phyloP scores from a whole-genome alignment of 257 asterid genomes.

The Ligustrum vulgare region DNA sequence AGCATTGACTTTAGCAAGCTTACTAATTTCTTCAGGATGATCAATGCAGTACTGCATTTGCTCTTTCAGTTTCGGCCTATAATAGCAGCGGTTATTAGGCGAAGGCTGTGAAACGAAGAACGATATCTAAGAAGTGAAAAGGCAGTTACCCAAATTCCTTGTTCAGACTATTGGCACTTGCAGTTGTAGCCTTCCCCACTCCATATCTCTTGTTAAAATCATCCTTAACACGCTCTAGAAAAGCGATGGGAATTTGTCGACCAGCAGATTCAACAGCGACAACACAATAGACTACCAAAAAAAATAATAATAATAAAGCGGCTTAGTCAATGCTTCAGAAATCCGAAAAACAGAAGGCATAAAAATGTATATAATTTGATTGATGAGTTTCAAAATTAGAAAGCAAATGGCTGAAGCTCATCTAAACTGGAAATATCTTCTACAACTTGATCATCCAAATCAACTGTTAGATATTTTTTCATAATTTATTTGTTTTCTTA shows the following conservation, averaged over 20 bases:
- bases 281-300: slow-evolving; percentile 34
- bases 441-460: background rate
- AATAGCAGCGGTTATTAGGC: background rate
- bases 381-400: background rate
- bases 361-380: too few relatives aligned
- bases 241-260: slow-evolving; percentile 31
- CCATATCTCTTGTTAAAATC: slow-evolving; percentile 27
- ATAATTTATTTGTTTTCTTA: too few relatives aligned
- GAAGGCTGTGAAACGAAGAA: background rate
- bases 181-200: slow-evolving; percentile 30
- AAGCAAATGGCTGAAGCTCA: background rate
- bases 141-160: slow-evolving; percentile 33
- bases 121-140: background rate
- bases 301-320: background rate
- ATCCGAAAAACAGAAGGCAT: background rate
- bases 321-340: background rate
- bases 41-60: slow-evolving; percentile 30
- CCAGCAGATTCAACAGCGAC: slow-evolving; percentile 38
- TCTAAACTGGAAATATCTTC: background rate
- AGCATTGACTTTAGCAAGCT: slow-evolving; percentile 33
- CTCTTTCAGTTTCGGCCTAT: slow-evolving; percentile 33
- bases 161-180: slow-evolving; percentile 25
- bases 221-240: slow-evolving; percentile 36
- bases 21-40: slow-evolving; percentile 40
- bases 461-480: background rate